Conservation (phyloP, 2,329 filamentous ascomycete genomes). For the Hypomyces rosellus region DNA sequence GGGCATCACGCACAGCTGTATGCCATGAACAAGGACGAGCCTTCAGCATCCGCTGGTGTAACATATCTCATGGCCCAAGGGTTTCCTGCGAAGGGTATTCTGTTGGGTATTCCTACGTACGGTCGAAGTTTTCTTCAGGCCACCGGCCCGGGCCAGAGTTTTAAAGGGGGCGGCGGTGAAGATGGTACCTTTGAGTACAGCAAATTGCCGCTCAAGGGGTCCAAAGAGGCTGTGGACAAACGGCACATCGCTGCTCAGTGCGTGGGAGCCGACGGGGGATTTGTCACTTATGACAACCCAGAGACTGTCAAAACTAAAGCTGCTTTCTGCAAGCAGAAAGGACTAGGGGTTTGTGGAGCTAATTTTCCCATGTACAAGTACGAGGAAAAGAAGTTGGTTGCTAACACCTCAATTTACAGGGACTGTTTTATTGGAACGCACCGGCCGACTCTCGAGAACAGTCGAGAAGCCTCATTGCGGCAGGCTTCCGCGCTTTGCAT, state of each 20-base stretch:
- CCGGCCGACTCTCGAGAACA: slow-evolving; percentile 59
- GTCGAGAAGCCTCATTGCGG: slow-evolving; percentile 50
- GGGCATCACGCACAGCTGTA: slow-evolving; percentile 76
- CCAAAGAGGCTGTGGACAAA: slow-evolving; percentile 63
- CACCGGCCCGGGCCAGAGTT: slow-evolving; percentile 57
- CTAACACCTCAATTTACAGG: slow-evolving; percentile 34
- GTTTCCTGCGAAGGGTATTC: slow-evolving; percentile 63
- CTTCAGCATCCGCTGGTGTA: slow-evolving; percentile 61
- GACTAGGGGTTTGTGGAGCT: slow-evolving; percentile 51
- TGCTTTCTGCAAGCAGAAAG: slow-evolving; percentile 62
- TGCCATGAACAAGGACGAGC: slow-evolving; percentile 51
- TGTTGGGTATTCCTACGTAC: slow-evolving; percentile 70
- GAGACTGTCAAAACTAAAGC: slow-evolving; percentile 72
- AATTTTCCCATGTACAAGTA: not conserved
- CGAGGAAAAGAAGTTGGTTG: not conserved
- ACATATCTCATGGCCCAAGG: slow-evolving; percentile 59
- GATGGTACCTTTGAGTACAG: slow-evolving; percentile 70
- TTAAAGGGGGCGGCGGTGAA: slow-evolving; percentile 49
- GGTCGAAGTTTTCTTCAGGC: slow-evolving; percentile 68
- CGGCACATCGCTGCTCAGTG: slow-evolving; percentile 65
- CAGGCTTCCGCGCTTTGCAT: slow-evolving; percentile 47
- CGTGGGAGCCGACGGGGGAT: slow-evolving; percentile 65
- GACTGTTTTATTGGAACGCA: slow-evolving; percentile 78
- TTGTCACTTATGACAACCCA: slow-evolving; percentile 74
- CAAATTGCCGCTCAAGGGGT: slow-evolving; percentile 55